These are phyloP conservation scores for Volvox africanus DNA, from an alignment of 139 green algal species.

Conservation along the genomic window DNA sequence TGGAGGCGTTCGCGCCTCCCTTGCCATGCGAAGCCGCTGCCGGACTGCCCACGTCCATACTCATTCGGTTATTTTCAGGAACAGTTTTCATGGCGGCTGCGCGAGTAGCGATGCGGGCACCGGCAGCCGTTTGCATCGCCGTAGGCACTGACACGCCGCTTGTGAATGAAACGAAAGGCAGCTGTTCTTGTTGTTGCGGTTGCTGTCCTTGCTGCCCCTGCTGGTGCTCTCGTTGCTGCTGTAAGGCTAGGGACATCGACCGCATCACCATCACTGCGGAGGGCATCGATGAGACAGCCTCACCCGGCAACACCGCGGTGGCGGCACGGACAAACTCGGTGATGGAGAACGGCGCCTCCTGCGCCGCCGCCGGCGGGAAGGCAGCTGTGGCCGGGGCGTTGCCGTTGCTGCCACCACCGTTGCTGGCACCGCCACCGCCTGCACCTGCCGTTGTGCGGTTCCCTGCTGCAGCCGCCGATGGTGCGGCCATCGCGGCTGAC, in stretches of 20 bases:
- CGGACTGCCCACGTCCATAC: slow-evolving; percentile 12
- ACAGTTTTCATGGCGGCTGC: slow-evolving; percentile 40
- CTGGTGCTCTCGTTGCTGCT: not conserved
- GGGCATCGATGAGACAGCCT: not conserved
- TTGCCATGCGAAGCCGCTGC: too few species aligned
- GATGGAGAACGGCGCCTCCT: not conserved
- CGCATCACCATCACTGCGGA: slow-evolving; percentile 16
- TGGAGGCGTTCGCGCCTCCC: too few species aligned
- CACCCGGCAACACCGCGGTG: not conserved
- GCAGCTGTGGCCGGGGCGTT: not conserved
- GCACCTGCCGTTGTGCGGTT: not conserved
- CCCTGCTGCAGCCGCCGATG: not conserved
- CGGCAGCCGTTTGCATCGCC: not conserved
- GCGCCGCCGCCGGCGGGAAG: not conserved
- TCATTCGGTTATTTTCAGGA: slow-evolving; percentile 35
- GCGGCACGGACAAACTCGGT: slow-evolving; percentile 26
- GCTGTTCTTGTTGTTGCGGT: not conserved
- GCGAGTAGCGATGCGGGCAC: not conserved
- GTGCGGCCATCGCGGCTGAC: not conserved
- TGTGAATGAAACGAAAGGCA: not conserved
- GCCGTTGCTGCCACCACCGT: not conserved
- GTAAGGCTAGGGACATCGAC: slow-evolving; percentile 24
- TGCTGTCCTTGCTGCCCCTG: not conserved
- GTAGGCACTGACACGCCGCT: not conserved
- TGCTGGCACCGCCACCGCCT: not conserved